Evolutionary conservation across 139 green algal species (phyloP), one percentile per base, ranked within the genome.

Genomic region (Dunaliella primolecta): DNA sequence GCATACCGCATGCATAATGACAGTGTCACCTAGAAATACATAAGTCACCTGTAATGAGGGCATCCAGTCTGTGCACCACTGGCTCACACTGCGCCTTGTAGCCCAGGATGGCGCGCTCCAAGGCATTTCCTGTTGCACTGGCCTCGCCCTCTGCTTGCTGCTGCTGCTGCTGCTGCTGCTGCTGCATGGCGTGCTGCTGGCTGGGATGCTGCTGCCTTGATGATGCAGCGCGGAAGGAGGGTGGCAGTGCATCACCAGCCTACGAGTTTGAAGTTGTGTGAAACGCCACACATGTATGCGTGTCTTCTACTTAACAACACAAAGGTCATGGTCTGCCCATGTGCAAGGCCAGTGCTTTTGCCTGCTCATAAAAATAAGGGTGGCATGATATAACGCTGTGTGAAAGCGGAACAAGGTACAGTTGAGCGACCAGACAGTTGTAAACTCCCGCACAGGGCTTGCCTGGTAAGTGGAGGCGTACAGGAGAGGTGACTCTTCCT

Each of bases 401-500:
- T n/a, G n/a, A n/a, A n/a, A n/a, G n/a, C n/a, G n/a, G n/a, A n/a
- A n/a, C n/a, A n/a, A n/a, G n/a, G n/a, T n/a, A n/a, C n/a, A n/a
- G n/a, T n/a, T n/a, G n/a, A n/a, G n/a, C n/a, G n/a, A n/a, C n/a
- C n/a, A n/a, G n/a, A n/a, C n/a, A n/a, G n/a, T n/a, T n/a, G n/a
- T n/a, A n/a, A n/a, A n/a, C n/a, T n/a, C n/a, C 27, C 2, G 27
- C 71, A 77, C 27, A 7, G 3, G 71, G 3, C 71, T 77, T 3
- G 94, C 95, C 74, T 98, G 83, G 85, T 99, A 99, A 46, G 95
- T 99, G 36, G 94, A 98, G 0, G 93, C 94, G 87, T 91, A 98
- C 27, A 99, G 92, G 25, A 98, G 87, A 0, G 94, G 95, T 33
- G 91, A 88, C 1, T 93, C 75, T 23, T 92, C 88, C 11, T 85